These are phyloP conservation scores for Talaromyces islandicus DNA, from an alignment of 2,329 filamentous ascomycete species.

Conservation along the genomic window DNA sequence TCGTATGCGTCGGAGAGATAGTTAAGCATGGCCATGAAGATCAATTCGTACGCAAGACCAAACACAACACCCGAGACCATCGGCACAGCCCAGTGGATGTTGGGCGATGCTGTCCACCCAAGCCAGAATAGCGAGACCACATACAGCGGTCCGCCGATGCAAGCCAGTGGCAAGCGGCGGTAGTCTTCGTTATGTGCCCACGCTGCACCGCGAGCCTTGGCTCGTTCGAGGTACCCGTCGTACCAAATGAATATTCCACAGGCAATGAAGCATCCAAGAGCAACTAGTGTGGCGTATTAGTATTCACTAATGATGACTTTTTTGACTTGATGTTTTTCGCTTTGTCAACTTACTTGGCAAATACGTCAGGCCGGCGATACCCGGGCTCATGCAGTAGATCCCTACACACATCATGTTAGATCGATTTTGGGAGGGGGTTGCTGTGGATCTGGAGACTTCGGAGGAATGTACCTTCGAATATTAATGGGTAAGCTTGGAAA, in stretches of 20 bases:
- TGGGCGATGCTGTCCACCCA: constrained; percentile 26
- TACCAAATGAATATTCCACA: constrained; percentile 60
- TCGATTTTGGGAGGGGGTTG: constrained; percentile 18
- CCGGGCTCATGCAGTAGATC: constrained; percentile 31
- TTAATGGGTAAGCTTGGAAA: constrained; percentile 67
- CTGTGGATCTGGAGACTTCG: too few relatives aligned
- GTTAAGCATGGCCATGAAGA: constrained; percentile 61
- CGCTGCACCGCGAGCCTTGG: constrained; percentile 42
- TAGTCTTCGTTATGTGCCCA: constrained; percentile 58
- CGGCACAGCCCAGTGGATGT: constrained; percentile 39
- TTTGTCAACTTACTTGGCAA: constrained; percentile 23
- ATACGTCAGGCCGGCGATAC: constrained; percentile 28
- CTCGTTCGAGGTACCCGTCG: constrained; percentile 54
- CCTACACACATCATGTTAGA: constrained; percentile 35
- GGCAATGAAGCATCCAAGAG: constrained; percentile 55
- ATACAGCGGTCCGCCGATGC: constrained; percentile 58
- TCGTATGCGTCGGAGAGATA: constrained; percentile 64
- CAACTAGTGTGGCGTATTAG: constrained; percentile 37
- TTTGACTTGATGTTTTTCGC: background rate
- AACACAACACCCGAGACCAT: constrained; percentile 59
- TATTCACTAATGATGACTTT: background rate
- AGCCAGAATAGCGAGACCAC: constrained; percentile 47
- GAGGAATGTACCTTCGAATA: constrained; percentile 48
- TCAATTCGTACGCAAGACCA: constrained; percentile 55
- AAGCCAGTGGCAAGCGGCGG: constrained; percentile 63